Evolutionary conservation across 768 basidiomycete genomes (phyloP).

Genomic region (Rhodotorula kratochvilovae): DNA sequence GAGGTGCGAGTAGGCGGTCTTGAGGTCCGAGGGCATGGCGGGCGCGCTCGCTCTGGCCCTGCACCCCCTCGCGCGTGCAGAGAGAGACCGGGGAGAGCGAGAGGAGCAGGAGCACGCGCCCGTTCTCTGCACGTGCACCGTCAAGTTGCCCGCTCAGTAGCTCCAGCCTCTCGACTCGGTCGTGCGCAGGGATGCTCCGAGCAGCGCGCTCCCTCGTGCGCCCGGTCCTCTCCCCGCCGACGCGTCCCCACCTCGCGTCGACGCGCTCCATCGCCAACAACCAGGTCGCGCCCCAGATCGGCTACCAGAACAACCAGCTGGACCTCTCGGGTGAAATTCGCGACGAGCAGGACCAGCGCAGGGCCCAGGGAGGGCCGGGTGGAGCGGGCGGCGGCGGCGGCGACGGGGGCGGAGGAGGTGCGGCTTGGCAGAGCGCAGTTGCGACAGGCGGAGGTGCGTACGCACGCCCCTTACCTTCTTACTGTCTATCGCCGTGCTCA

Average conservation of each 20-base stretch:
- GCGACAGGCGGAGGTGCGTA: slow-evolving; percentile 18
- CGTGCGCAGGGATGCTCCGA: neutral
- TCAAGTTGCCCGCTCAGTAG: too few species aligned
- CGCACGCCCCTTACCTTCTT: too few species aligned
- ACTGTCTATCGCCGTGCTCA: neutral
- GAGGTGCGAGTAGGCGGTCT: slow-evolving; percentile 25
- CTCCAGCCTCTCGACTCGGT: neutral
- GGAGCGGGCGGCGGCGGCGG: slow-evolving; percentile 14
- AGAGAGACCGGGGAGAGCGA: too few species aligned
- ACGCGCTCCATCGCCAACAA: slow-evolving; percentile 16
- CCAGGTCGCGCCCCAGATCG: slow-evolving; percentile 22
- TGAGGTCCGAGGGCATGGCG: slow-evolving; percentile 12
- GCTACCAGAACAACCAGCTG: slow-evolving; percentile 4
- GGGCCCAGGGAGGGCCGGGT: neutral
- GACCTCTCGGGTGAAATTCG: neutral
- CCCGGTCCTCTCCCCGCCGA: neutral
- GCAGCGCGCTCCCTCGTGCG: neutral
- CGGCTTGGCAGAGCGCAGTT: slow-evolving; percentile 21
- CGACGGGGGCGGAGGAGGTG: neutral
- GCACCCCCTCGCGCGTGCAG: too few species aligned
- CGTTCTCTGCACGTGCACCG: too few species aligned
- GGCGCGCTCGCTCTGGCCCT: too few species aligned
- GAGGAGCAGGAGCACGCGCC: too few species aligned
- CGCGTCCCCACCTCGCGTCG: neutral
- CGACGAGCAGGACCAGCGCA: neutral